A percentile compares a stretch with the other conserved stretches of the same genome.
These are phyloP conservation scores for Microbotryum saponariae DNA, from an alignment of 1,284 basidiomycete species.

Conservation along the genomic window DNA sequence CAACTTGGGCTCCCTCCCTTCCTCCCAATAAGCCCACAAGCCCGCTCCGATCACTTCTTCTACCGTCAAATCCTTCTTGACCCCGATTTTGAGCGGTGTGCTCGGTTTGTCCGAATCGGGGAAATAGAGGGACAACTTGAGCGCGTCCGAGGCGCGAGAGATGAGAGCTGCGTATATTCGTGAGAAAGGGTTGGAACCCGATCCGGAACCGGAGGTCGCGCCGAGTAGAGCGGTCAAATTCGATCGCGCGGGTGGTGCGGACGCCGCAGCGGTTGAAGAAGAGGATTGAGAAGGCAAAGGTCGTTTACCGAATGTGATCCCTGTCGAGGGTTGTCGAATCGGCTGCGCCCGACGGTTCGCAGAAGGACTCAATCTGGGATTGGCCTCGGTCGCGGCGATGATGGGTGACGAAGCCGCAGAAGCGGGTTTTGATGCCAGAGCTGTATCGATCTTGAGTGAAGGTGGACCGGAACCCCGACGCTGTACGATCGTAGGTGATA, in stretches of 20 bases:
- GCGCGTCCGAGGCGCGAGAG: constrained; percentile 40
- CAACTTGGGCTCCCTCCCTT: constrained; percentile 67
- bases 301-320: no score
- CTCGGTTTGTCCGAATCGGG: constrained; percentile 64
- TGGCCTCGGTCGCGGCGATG: background rate
- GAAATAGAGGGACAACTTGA: constrained; percentile 74
- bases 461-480: no score
- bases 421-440: no score
- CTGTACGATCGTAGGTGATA: no score
- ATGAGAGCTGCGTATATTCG: constrained; percentile 67
- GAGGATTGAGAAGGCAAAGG: background rate
- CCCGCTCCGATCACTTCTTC: constrained; percentile 95
- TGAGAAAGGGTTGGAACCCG: constrained; percentile 64
- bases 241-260: constrained; percentile 43
- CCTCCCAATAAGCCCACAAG: constrained; percentile 84
- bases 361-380: background rate
- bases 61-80: constrained; percentile 79
- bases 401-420: no score
- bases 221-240: constrained; percentile 61
- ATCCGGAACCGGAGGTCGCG: constrained; percentile 32
- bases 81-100: constrained; percentile 49
- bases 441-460: no score
- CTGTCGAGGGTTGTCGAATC: no score
- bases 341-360: background rate
- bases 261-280: background rate